A percentile compares a stretch with the other conserved stretches of the same genome.
Evolutionary conservation across 257 asterid species (phyloP).

Genomic region (Salvia rosmarinus): DNA sequence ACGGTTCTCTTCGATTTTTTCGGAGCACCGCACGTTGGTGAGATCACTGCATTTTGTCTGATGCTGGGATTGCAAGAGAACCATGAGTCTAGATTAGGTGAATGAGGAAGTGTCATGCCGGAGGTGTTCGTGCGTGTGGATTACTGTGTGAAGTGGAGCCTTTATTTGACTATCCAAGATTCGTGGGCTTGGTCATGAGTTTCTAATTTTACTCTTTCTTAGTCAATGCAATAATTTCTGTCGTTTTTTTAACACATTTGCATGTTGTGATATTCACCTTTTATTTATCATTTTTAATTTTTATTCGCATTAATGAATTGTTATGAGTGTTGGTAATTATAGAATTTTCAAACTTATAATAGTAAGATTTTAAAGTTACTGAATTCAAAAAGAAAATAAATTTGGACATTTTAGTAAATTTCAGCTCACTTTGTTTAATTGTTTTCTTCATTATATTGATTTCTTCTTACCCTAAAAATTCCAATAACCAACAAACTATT

Average conservation of each 20-base stretch:
- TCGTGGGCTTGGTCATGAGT: background rate
- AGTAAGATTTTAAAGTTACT: too few species aligned
- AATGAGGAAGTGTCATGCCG: slow-evolving; percentile 29
- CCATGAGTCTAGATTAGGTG: slow-evolving; percentile 34
- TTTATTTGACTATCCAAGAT: background rate
- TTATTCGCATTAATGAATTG: too few species aligned
- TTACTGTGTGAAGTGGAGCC: background rate
- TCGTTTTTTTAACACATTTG: too few species aligned
- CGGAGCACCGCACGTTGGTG: slow-evolving; percentile 28
- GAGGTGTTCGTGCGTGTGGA: background rate
- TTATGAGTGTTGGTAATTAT: too few species aligned
- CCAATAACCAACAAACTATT: slow-evolving; percentile 7
- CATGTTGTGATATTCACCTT: too few species aligned
- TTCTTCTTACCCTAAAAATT: slow-evolving; percentile 27
- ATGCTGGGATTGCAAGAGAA: slow-evolving; percentile 27
- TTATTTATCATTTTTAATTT: too few species aligned
- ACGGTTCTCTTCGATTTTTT: slow-evolving; percentile 32
- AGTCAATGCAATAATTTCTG: too few species aligned
- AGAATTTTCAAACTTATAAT: too few species aligned
- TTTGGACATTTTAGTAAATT: slow-evolving; percentile 12
- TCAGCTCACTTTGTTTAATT: background rate
- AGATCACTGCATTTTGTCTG: slow-evolving; percentile 26
- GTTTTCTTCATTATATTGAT: background rate
- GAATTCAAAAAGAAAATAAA: too few species aligned
- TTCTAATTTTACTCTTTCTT: too few species aligned